phyloP scores from a whole-genome alignment of 768 basidiomycete species.

The Lactarius hengduanensis region DNA sequence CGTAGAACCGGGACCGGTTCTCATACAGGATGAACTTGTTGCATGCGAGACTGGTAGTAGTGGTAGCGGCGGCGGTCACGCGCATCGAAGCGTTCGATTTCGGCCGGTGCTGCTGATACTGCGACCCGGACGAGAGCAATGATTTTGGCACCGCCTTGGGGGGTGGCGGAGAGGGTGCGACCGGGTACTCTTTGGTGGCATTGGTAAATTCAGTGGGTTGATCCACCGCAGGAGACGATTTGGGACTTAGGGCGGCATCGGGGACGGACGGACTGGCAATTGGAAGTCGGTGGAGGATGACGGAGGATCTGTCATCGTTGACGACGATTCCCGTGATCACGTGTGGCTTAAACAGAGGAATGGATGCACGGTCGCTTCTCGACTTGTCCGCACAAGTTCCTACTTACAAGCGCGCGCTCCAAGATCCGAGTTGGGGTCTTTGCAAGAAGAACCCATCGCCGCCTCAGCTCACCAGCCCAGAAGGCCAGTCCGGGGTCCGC shows the following conservation, averaged over 20 bases:
- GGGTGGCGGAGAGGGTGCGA: constrained; percentile 1
- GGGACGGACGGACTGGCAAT: neutral
- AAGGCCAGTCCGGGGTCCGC: neutral
- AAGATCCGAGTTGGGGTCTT: constrained; percentile 1
- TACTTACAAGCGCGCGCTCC: constrained; percentile 14
- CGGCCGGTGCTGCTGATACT: neutral
- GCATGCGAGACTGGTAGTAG: constrained; percentile 33
- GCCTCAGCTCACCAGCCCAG: neutral
- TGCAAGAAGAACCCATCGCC: too few species aligned
- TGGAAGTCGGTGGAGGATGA: neutral
- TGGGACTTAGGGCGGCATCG: neutral
- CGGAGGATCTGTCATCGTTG: neutral
- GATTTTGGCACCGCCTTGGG: neutral
- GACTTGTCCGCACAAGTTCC: neutral
- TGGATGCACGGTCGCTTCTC: neutral
- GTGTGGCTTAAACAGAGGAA: neutral
- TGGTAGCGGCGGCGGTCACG: neutral
- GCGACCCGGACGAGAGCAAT: neutral
- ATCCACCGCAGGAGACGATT: constrained; percentile 2
- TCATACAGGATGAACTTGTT: constrained; percentile 95
- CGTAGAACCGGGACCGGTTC: constrained; percentile 85
- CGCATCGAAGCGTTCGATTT: neutral
- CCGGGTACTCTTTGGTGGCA: neutral
- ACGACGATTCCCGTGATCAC: neutral
- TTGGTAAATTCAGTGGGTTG: neutral